A percentile compares a stretch with the other conserved stretches of the same genome.
Evolutionary conservation across 495 filamentous ascomycete species (phyloP).

Genomic region (Xylaria castorea): DNA sequence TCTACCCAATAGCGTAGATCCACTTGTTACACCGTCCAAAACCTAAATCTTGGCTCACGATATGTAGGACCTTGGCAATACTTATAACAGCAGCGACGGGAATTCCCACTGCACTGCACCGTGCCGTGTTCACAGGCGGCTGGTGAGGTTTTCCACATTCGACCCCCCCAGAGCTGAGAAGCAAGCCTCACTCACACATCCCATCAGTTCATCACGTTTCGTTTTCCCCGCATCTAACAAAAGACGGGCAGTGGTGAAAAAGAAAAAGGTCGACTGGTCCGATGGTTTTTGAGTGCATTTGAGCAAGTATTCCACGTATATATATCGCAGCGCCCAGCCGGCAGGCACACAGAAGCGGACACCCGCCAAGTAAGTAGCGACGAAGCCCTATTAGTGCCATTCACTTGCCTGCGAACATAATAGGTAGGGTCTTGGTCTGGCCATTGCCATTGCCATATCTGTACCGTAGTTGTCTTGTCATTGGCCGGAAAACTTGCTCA

Average conservation of each 20-base stretch:
- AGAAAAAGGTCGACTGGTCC: background rate
- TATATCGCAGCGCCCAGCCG: background rate
- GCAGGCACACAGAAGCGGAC: slow-evolving; percentile 3
- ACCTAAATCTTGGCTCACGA: background rate
- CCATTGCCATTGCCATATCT: slow-evolving; percentile 16
- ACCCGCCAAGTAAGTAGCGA: slow-evolving; percentile 8
- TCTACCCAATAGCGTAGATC: background rate
- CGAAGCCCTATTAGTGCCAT: background rate
- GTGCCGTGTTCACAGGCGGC: background rate
- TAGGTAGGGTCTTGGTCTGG: background rate
- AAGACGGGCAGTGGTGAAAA: background rate
- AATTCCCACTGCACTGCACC: background rate
- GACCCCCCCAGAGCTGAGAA: background rate
- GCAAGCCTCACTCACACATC: background rate
- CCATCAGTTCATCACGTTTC: background rate
- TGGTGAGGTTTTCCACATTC: background rate
- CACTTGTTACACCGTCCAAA: background rate
- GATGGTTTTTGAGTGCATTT: slow-evolving; percentile 24
- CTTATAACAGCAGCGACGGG: background rate
- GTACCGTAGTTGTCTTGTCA: background rate
- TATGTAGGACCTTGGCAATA: background rate
- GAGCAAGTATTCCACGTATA: slow-evolving; percentile 30
- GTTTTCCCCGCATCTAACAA: slow-evolving; percentile 11
- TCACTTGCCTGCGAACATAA: background rate
- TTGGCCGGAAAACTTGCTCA: slow-evolving; percentile 37